Conservation (phyloP, 192 early-diverging fungal genomes). For the Podochytrium sp. region DNA sequence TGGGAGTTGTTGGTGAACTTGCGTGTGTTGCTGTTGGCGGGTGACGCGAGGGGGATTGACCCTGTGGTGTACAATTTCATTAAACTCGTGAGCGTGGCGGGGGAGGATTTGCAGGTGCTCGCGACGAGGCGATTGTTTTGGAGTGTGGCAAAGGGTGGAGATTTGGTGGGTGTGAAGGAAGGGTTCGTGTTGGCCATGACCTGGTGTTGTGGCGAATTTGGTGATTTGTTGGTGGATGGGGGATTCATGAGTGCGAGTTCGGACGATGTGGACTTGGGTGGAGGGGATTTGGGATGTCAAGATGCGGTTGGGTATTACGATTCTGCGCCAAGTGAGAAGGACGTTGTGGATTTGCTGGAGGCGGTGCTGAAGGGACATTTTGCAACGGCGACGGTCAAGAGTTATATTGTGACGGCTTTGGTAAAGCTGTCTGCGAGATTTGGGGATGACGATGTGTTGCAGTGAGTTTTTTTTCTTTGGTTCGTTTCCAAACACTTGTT, state of each 20-base stretch:
- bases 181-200: constrained; percentile 83
- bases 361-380: constrained; percentile 77
- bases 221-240: constrained; percentile 77
- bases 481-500: background rate
- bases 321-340: constrained; percentile 4
- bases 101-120: constrained; percentile 81
- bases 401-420: constrained; percentile 81
- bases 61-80: constrained; percentile 76
- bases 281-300: background rate
- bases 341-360: constrained; percentile 54
- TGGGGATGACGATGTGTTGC: constrained; percentile 42
- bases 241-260: constrained; percentile 37
- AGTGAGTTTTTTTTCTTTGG: constrained; percentile 31
- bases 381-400: constrained; percentile 74
- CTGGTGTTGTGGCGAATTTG: constrained; percentile 97
- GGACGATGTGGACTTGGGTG: constrained; percentile 10
- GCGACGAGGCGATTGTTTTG: constrained; percentile 87
- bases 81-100: constrained; percentile 77
- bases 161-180: constrained; percentile 75
- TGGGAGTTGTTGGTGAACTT: constrained; percentile 97
- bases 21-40: constrained; percentile 74
- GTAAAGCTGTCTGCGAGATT: constrained; percentile 90
- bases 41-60: constrained; percentile 37
- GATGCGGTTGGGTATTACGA: background rate
- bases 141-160: constrained; percentile 71